Evolutionary conservation across 495 filamentous ascomycete genomes (phyloP).

Genomic region (Penicillium maclennaniae): DNA sequence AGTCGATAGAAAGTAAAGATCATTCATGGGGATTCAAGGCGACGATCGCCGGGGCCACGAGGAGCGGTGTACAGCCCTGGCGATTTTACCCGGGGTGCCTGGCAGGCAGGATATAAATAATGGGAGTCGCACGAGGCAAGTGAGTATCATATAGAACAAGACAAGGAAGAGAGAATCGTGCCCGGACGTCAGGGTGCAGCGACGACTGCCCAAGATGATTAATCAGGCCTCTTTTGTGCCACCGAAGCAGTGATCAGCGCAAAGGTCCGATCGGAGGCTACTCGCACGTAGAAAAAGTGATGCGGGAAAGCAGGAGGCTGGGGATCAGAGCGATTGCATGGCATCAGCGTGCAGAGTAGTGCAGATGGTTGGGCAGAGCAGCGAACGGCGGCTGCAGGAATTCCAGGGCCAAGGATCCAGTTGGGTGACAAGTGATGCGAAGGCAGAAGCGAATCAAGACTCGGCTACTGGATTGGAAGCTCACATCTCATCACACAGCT

Average conservation of each 20-base stretch:
- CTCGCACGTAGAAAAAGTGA: background rate
- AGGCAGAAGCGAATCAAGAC: constrained; percentile 22
- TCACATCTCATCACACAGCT: constrained; percentile 8
- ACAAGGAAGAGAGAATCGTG: background rate
- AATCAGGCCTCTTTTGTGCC: constrained; percentile 8
- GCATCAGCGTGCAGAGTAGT: constrained; percentile 18
- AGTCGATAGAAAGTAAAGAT: constrained; percentile 13
- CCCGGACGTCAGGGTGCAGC: background rate
- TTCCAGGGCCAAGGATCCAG: constrained; percentile 11
- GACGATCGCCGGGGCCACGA: constrained; percentile 1
- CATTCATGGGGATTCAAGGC: constrained; percentile 16
- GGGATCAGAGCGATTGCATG: constrained; percentile 18
- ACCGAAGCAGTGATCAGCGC: constrained; percentile 13
- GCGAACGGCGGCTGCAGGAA: constrained; percentile 19
- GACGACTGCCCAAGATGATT: constrained; percentile 16
- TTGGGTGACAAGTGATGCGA: constrained; percentile 34
- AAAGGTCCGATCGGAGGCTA: constrained; percentile 12
- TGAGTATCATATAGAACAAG: constrained; percentile 3
- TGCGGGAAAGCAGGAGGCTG: constrained; percentile 19
- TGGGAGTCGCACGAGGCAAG: background rate
- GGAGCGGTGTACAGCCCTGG: constrained; percentile 19
- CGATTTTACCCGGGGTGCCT: constrained; percentile 1
- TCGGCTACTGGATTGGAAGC: constrained; percentile 14
- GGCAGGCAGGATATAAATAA: constrained; percentile 5
- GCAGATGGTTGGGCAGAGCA: constrained; percentile 26